These are phyloP conservation scores for Rhinocladiella similis DNA, from an alignment of 2,329 filamentous ascomycete species.

Conservation along the genomic window DNA sequence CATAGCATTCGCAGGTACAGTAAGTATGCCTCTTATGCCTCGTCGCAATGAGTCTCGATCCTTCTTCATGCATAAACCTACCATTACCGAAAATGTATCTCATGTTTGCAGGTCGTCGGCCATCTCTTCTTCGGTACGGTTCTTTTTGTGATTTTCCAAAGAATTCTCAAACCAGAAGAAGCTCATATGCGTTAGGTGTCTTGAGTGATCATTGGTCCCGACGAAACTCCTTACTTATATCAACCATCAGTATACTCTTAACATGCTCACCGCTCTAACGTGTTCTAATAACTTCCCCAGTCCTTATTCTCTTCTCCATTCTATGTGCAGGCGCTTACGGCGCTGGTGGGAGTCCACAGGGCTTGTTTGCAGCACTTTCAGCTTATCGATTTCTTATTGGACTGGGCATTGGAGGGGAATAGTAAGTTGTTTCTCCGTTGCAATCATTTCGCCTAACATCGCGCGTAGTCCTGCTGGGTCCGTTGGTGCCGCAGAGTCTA, in stretches of 20 bases:
- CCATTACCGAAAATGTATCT: no score
- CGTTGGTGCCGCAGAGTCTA: conserved; percentile 80
- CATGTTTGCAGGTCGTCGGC: conserved; percentile 51
- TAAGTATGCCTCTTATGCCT: conserved; percentile 45
- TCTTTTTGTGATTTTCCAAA: background rate
- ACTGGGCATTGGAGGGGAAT: conserved; percentile 70
- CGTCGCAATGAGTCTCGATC: no score
- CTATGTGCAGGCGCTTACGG: conserved; percentile 76
- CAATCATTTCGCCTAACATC: background rate
- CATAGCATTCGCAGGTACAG: conserved; percentile 87
- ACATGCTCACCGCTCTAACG: background rate
- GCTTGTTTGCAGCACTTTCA: conserved; percentile 74
- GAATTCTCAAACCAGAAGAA: background rate
- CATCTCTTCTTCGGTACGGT: conserved; percentile 70
- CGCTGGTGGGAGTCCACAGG: conserved; percentile 64
- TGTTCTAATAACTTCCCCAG: conserved; percentile 2
- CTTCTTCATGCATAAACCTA: no score
- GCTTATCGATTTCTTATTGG: conserved; percentile 82
- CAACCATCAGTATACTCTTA: conserved; percentile 58
- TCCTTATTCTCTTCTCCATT: conserved; percentile 82
- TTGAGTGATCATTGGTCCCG: conserved; percentile 81
- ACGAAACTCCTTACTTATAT: conserved; percentile 75
- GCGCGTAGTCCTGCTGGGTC: conserved; percentile 58
- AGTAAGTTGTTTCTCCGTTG: conserved; percentile 12
- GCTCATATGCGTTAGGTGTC: conserved; percentile 40